These are phyloP conservation scores for Brassica napus DNA, from an alignment of 345 rosid species.

Conservation along the genomic window Da-Ae NC_063443.1:17170501-17171000, in stretches of 20 bases:
- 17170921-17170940: constrained; percentile 53
- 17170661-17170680: neutral
- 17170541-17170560: neutral
- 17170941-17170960: constrained; percentile 64
- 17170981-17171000: constrained; percentile 68
- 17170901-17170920: constrained; percentile 44
- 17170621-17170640: neutral
- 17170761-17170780: constrained; percentile 42
- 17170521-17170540: neutral
- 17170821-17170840: constrained; percentile 50
- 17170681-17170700: neutral
- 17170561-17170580: neutral
- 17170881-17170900: constrained; percentile 53
- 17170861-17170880: constrained; percentile 51
- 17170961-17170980: constrained; percentile 51
- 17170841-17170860: constrained; percentile 59
- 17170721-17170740: constrained; percentile 49
- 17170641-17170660: neutral
- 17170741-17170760: constrained; percentile 53
- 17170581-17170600: neutral
- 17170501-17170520: neutral
- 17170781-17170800: constrained; percentile 33
- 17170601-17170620: neutral
- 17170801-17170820: constrained; percentile 49
- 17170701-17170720: neutral